Evolutionary conservation across 176 grass and related monocot species (phyloP), one percentile per base, ranked within the genome.

Genomic region (Areca catechu): DNA sequence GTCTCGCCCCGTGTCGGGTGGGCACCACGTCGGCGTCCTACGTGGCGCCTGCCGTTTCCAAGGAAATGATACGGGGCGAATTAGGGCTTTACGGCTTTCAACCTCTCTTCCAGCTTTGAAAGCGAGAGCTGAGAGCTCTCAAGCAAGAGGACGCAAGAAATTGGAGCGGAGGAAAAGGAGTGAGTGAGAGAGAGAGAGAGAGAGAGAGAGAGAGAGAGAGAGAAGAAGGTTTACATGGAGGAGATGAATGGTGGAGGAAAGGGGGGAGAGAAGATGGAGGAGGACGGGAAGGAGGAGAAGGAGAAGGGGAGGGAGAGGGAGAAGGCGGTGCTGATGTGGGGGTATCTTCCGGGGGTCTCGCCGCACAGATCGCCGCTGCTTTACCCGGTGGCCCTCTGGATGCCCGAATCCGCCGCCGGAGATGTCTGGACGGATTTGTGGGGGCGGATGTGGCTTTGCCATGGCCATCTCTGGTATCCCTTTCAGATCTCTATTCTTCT

Each of bases 391-490:
- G 73, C 81, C 19, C 84, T 89, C 23, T 76, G 63, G 63, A 58
- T 93, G 63, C 94, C 94, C 19, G 59, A 67, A 21, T 66, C 75
- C n/a, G 59, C 27, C 24, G 49, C 54, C 29, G 88, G 84, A 30
- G 94, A 93, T 19, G 56, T 62, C 20, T 98, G 94, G 94, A 76
- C 34, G 57, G 94, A 98, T 24, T 15, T 85, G 88, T 61, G 94
- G 94, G 5, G 94, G 94, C 3, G 94, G 94, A 24, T 98, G 94
- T 74, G 88, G 94, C 23, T 98, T 98, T 62, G 94, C 94, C 29
- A 76, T 98, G 88, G 88, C 94, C 61, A 77, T 98, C 53, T 98
- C 94, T 18, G 94, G 94, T 98, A 23, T 69, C 29, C 59, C 48
- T 49, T 71, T 59, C 66, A 50, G 16, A 67, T 24, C 19, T 55